Evolutionary conservation across 495 filamentous ascomycete species (phyloP), one percentile per base, ranked within the genome.

Genomic region (Talaromyces wortmannii): DNA sequence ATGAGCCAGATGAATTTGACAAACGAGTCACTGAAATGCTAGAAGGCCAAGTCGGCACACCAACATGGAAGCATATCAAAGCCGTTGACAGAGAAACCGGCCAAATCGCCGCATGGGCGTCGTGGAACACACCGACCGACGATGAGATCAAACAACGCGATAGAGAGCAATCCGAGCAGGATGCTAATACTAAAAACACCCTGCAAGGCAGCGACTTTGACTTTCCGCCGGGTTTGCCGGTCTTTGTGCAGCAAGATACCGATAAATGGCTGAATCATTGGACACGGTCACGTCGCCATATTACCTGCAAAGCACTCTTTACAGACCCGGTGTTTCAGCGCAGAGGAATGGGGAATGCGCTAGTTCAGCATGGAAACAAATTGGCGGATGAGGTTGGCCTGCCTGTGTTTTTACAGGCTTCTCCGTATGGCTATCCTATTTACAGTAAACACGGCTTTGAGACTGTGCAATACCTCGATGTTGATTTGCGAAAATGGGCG

Each of bases 381-480:
- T 30, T 63, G 8, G 61, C 58, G 3, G 61, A 56, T 50, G 30
- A 33, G 6, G 46, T 55, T 11, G 44, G 33, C 11, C 10, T 63
- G 57, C 61, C 12, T 63, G 60, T 63, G 51, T 60, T 12, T 59
- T 60, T 58, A 55, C 61, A 8, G 55, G 57, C 32, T 17, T 46
- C 44, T n/a, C 55, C 58, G n/a, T 58, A 55, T 17, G 61, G 55
- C 16, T 46, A 57, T 46, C 57, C 57, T 29, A 32, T 63, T 6
- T 63, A 63, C 48, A 32, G 55, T 15, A 63, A 56, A 47, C 43
- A 53, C 50, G 61, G 48, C 2, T 63, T 60, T 40, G 12, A 51
- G 43, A 18, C 59, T 13, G 55, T 63, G 2, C 50, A 53, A 42
- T 53, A 46, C 15, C 44, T 53, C 10, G 50, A 53, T 53, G 50